phyloP scores from a whole-genome alignment of 2,329 filamentous ascomycete genomes.

The Verticillium klebahnii region DNA sequence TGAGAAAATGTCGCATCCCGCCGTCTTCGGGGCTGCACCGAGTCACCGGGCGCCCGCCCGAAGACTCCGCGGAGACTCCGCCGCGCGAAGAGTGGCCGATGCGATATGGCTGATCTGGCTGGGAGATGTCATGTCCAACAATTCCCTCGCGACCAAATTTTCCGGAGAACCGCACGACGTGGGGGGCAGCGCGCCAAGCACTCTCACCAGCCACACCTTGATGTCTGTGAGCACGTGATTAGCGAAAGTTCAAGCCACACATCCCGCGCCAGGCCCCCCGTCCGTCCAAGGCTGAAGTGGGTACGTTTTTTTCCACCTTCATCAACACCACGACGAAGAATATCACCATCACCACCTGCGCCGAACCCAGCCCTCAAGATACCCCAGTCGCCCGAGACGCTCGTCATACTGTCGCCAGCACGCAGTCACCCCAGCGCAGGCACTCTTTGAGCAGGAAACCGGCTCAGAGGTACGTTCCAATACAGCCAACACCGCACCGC shows the following conservation, averaged over 20 bases:
- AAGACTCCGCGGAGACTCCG: not conserved
- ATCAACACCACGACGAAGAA: not conserved
- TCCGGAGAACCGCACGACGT: not conserved
- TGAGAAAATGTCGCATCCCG: not conserved
- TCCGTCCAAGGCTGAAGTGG: not conserved
- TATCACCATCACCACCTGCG: not conserved
- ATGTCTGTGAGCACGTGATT: not conserved
- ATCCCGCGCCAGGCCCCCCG: not conserved
- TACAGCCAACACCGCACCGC: conserved; percentile 17
- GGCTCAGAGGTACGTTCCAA: conserved; percentile 48
- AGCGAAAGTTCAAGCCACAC: not conserved
- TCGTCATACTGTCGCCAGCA: not conserved
- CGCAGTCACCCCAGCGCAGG: not conserved
- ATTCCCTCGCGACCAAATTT: not conserved
- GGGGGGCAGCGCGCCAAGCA: not conserved
- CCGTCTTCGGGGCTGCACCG: not conserved
- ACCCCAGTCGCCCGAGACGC: not conserved
- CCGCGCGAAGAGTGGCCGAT: not conserved
- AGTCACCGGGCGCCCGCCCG: not conserved
- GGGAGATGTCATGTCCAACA: not conserved
- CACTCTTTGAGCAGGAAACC: conserved; percentile 27
- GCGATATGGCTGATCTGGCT: not conserved
- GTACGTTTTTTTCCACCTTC: not conserved
- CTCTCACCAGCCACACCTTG: not conserved
- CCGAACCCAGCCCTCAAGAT: not conserved